These are phyloP conservation scores for Tetragonia tetragonoides DNA, from an alignment of 148 eudicot genomes.

Conservation along the genomic window DNA sequence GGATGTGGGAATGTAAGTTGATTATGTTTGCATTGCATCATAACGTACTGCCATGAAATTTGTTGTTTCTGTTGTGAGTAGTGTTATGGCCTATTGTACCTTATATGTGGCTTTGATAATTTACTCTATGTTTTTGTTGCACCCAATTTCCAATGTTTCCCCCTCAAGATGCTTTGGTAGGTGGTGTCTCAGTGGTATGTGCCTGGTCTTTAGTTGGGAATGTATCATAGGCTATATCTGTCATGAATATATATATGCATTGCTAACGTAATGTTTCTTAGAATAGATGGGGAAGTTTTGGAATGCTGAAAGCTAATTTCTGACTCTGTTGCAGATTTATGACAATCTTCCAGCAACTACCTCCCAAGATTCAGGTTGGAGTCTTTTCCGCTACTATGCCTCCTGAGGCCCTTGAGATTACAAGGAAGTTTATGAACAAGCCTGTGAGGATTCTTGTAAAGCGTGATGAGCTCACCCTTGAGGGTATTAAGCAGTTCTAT, in stretches of 20 bases:
- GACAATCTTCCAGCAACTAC: slow-evolving; percentile 67
- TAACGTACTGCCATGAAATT: not conserved
- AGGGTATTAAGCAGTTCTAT: slow-evolving; percentile 76
- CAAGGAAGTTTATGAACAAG: slow-evolving; percentile 76
- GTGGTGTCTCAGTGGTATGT: no score
- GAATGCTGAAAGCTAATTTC: not conserved
- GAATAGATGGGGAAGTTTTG: not conserved
- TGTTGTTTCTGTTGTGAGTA: not conserved
- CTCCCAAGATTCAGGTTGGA: slow-evolving; percentile 73
- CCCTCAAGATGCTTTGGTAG: no score
- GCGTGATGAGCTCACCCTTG: slow-evolving; percentile 78
- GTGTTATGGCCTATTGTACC: no score
- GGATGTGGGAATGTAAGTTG: not conserved
- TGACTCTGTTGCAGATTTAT: slow-evolving; percentile 41
- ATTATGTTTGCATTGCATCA: not conserved
- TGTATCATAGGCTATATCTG: no score
- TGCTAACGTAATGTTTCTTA: slow-evolving; percentile 30
- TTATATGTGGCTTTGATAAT: not conserved
- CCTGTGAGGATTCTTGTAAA: slow-evolving; percentile 82
- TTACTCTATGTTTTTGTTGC: no score
- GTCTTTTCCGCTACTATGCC: slow-evolving; percentile 85
- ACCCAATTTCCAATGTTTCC: no score
- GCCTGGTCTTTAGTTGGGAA: no score
- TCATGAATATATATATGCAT: not conserved
- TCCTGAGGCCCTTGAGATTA: slow-evolving; percentile 76